Evolutionary conservation across 2,329 filamentous ascomycete genomes (phyloP).

Genomic region (Xylariaceae sp.): DNA sequence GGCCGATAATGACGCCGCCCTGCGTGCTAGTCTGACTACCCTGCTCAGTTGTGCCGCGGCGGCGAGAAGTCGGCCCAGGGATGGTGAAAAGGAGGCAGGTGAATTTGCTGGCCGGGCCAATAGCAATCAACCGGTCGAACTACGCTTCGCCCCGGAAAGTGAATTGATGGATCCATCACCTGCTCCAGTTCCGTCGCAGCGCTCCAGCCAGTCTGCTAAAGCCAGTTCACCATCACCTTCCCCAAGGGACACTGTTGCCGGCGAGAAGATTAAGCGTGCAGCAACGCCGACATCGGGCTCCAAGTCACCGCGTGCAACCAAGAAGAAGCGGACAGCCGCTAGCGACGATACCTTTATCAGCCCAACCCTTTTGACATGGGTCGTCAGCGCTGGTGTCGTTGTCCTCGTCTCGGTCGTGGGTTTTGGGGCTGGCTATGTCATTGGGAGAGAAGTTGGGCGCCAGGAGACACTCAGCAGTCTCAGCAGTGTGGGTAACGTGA

Average conservation of each 20-base stretch:
- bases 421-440: constrained; percentile 72
- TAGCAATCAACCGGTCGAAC: constrained; percentile 60
- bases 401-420: constrained; percentile 72
- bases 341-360: constrained; percentile 55
- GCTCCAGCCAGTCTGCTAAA: constrained; percentile 26
- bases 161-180: constrained; percentile 56
- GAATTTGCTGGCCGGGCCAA: constrained; percentile 51
- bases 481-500: constrained; percentile 51
- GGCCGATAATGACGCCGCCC: constrained; percentile 88
- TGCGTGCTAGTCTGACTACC: constrained; percentile 92
- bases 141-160: constrained; percentile 65
- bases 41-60: constrained; percentile 94
- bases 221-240: constrained; percentile 16
- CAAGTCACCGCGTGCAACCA: constrained; percentile 54
- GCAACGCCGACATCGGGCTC: constrained; percentile 44
- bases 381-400: constrained; percentile 69
- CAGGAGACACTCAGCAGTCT: constrained; percentile 60
- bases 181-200: constrained; percentile 30
- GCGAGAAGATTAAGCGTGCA: constrained; percentile 58
- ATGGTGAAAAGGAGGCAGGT: constrained; percentile 48
- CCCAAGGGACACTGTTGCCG: constrained; percentile 32
- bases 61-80: constrained; percentile 79
- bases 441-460: constrained; percentile 69
- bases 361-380: constrained; percentile 68
- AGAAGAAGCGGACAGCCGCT: constrained; percentile 62